Base-by-base conservation (phyloP, 495 filamentous ascomycete genomes). In the Cladorrhinum samala region DNA sequence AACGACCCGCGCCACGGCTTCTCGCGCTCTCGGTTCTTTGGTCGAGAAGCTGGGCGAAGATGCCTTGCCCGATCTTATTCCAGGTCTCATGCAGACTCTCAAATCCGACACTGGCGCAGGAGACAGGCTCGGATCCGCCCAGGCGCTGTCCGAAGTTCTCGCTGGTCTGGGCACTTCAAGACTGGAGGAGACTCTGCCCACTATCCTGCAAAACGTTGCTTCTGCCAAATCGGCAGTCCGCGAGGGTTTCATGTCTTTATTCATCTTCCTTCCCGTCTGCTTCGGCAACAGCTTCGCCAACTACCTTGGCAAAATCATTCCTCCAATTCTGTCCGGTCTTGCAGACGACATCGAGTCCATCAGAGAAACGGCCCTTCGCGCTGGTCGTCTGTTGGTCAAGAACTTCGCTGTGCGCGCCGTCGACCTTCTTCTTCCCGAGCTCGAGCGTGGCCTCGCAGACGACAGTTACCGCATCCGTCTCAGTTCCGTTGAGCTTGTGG, bases 181-280 rank as follows among this genome's bases (percentile, higher is more conserved):
- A 55, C 74, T 98, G 47, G 93, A 98, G 71, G 94, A 97, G 71
- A 98, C 91, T 2, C 72, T 98, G 48, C 94, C 93, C 45, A 97
- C 93, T 6, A 96, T 98, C 54, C 72, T 98, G 21, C 93, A 98
- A 64, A 98, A 98, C 59, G 91, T 94, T 46, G 83, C 87, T 57
- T 97, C 93, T 62, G 79, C 88, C 47, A 97, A 96, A 68, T 69
- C 93, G 17, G 78, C 89, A 56, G 88, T 96, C 53, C 84, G 93
- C 54, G 93, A 98, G 76, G 93, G 93, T 33, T 98, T 97, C 77
- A 98, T 98, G 93, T 95, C 93, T 23, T 79, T 98, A 38, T 98
- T 98, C 72, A 96, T 98, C 58, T 98, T 95, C 78, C 82, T 98
- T 71, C 93, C 93, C 16, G 94, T 94, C 52, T 98, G 93, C 71